A percentile compares a stretch with the other conserved stretches of the same genome.
phyloP scores from a whole-genome alignment of 306 rosid species.

The Adenanthera pavonina region DNA sequence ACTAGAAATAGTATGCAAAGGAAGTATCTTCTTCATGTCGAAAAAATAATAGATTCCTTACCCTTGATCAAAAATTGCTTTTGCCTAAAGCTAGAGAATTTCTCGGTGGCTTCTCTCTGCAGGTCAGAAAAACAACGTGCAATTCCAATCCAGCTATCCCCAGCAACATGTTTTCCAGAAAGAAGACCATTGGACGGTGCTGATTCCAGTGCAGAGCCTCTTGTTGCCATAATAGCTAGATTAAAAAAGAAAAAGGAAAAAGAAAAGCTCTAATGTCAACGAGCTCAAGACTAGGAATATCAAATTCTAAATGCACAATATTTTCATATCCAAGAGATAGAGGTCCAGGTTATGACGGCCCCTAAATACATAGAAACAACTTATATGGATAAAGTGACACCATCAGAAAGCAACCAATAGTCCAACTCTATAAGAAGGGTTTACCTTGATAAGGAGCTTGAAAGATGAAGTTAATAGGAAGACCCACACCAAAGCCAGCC shows the following conservation, averaged over 20 bases:
- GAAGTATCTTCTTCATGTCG: slow-evolving; percentile 55
- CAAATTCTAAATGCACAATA: slow-evolving; percentile 34
- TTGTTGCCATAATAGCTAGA: slow-evolving; percentile 63
- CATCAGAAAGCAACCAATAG: slow-evolving; percentile 25
- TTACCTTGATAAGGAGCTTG: slow-evolving; percentile 72
- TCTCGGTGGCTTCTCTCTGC: slow-evolving; percentile 67
- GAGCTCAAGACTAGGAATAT: slow-evolving; percentile 22
- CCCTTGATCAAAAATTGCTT: slow-evolving; percentile 55
- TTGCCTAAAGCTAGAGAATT: slow-evolving; percentile 56
- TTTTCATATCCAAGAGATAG: slow-evolving; percentile 26
- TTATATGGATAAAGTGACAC: slow-evolving; percentile 7
- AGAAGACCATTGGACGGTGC: slow-evolving; percentile 48
- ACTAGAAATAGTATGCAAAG: slow-evolving; percentile 48
- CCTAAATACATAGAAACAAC: slow-evolving; percentile 14
- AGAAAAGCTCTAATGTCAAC: neutral
- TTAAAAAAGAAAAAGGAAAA: neutral
- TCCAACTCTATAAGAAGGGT: neutral
- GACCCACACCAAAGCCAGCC: slow-evolving; percentile 86
- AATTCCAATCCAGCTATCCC: slow-evolving; percentile 53
- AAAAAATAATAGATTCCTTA: slow-evolving; percentile 37
- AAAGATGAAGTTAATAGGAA: slow-evolving; percentile 73
- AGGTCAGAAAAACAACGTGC: slow-evolving; percentile 52
- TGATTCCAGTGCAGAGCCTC: slow-evolving; percentile 53
- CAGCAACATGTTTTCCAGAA: slow-evolving; percentile 38
- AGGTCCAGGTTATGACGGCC: slow-evolving; percentile 12